Evolutionary conservation across 805 yeast species (phyloP), one percentile per base, ranked within the genome.

Genomic region (Kazachstania bromeliacearum): DNA sequence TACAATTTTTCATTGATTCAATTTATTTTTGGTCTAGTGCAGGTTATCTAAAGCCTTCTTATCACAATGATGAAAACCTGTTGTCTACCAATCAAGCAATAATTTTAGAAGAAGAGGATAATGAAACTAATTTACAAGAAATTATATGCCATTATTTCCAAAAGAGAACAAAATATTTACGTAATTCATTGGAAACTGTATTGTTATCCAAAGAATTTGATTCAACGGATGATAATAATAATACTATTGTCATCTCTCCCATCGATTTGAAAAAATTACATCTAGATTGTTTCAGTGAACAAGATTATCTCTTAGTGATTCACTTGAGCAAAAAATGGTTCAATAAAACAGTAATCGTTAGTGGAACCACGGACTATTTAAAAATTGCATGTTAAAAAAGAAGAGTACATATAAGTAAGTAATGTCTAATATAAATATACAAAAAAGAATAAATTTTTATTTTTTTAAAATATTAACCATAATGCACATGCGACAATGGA

Each of bases 401-500:
- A 22, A 10, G 3, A 13, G n/a, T 23, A 23, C 26, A n/a, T 23
- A 23, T 10, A 12, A 13, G 12, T 26, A 26, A 10, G 15, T 10
- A 26, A 8, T 22, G 25, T 22, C 12, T 13, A 13, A 26, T 26
- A 26, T 7, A 13, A 13, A 26, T 10, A 13, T 13, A 12, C 3
- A 26, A 10, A 10, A 13, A 26, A 26, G 15, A 26, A 26, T 3
- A 26, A 9, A 8, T 26, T 26, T 13, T 26, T 26, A 17, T 13
- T 10, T 13, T 9, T 16, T 31, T 42, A 61, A 30, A 62, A 35
- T 12, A 70, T 50, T 38, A 70, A 57, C 76, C 76, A 70, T 7
- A 67, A 50, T 19, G 65, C 63, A 28, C 67, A 49, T 5, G 66
- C 67, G 14, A 71, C 50, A 18, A 71, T 50, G 0, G 68, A 59